A percentile compares a stretch with the other conserved stretches of the same genome.
These are phyloP conservation scores for Aspergillus pseudotamarii DNA, from an alignment of 2,329 filamentous ascomycete species.

Conservation along the genomic window DNA sequence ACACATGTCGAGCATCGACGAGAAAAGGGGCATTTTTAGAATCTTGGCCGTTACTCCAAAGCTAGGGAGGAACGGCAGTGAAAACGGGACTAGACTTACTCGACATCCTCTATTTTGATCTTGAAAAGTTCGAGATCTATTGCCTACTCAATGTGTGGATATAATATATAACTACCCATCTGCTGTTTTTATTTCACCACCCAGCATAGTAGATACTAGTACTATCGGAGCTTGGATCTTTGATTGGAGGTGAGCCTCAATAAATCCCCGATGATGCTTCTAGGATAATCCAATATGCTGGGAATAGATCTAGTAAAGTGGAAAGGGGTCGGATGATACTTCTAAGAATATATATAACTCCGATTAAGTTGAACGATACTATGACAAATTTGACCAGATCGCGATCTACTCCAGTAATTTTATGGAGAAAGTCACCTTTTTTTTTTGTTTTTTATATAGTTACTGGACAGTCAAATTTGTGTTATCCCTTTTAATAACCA, in stretches of 20 bases:
- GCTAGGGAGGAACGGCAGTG: neutral
- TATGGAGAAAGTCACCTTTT: neutral
- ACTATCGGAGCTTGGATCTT: neutral
- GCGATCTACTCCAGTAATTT: neutral
- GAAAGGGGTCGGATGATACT: neutral
- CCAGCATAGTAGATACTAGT: neutral
- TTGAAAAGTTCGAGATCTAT: neutral
- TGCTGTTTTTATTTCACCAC: neutral
- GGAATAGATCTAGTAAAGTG: neutral
- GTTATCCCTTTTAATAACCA: neutral
- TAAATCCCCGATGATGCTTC: neutral
- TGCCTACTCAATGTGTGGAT: neutral
- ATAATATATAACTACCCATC: too few species aligned
- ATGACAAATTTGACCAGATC: neutral
- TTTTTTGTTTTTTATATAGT: neutral
- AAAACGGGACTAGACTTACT: neutral
- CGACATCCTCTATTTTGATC: neutral
- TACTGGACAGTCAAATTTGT: neutral
- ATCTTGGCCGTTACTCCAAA: neutral
- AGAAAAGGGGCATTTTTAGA: neutral
- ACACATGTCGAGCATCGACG: neutral
- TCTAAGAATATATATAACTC: neutral
- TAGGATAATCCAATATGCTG: neutral
- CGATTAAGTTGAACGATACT: neutral
- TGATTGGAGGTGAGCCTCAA: neutral